phyloP scores from a whole-genome alignment of 2,329 filamentous ascomycete species.

The Madurella fahalii region DNA sequence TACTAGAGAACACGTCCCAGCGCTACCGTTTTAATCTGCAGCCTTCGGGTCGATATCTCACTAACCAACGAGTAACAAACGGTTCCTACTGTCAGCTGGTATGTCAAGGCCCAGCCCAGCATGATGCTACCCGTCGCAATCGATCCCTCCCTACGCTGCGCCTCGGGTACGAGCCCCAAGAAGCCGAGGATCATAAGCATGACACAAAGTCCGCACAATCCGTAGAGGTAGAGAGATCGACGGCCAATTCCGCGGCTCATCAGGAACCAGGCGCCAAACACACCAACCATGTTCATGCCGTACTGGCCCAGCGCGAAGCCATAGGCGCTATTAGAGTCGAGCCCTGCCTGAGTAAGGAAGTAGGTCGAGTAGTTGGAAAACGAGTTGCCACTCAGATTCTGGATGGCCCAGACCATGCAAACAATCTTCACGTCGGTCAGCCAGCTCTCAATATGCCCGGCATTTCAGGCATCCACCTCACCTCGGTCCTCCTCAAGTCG shows the following conservation, averaged over 20 bases:
- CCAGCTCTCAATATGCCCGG: conserved; percentile 4
- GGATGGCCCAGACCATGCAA: conserved; percentile 61
- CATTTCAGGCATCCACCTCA: not conserved
- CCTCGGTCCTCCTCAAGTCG: conserved; percentile 72
- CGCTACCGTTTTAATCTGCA: conserved; percentile 90
- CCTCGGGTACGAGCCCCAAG: conserved; percentile 65
- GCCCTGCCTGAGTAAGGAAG: conserved; percentile 58
- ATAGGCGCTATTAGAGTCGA: conserved; percentile 50
- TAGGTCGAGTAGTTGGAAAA: conserved; percentile 65
- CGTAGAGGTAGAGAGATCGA: conserved; percentile 70
- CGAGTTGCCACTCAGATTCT: conserved; percentile 59
- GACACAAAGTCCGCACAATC: conserved; percentile 65
- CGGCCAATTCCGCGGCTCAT: conserved; percentile 74
- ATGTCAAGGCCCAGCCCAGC: conserved; percentile 75
- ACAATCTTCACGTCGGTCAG: conserved; percentile 43
- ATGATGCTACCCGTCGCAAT: conserved; percentile 82
- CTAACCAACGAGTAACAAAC: conserved; percentile 86
- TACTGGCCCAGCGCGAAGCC: conserved; percentile 62
- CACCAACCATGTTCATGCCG: conserved; percentile 72
- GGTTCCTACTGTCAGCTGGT: conserved; percentile 83
- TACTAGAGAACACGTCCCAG: conserved; percentile 73
- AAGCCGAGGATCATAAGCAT: conserved; percentile 86
- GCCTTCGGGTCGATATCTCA: conserved; percentile 74
- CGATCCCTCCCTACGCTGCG: conserved; percentile 56
- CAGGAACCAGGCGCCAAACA: conserved; percentile 76